These are phyloP conservation scores for Castanea mollissima DNA, from an alignment of 306 rosid species.

Conservation along the genomic window DNA sequence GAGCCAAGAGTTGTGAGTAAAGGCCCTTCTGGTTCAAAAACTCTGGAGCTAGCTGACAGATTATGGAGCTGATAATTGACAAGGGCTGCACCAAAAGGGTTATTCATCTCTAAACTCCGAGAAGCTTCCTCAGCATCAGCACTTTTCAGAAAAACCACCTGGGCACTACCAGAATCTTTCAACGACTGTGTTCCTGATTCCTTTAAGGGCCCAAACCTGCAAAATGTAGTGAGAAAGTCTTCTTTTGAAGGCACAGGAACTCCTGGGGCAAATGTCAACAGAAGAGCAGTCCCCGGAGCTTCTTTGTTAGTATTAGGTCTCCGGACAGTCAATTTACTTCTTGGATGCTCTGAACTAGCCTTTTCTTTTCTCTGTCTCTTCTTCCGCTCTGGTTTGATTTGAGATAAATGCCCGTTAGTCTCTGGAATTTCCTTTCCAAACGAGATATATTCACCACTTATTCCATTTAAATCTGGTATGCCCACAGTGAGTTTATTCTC, in stretches of 20 bases:
- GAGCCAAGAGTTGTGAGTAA: conserved; percentile 4
- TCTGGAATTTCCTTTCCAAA: conserved; percentile 30
- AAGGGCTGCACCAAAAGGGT: conserved; percentile 52
- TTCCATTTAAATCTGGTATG: conserved; percentile 75
- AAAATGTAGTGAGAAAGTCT: conserved; percentile 56
- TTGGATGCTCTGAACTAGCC: conserved; percentile 22
- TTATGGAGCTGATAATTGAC: conserved; percentile 48
- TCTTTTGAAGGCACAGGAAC: conserved; percentile 61
- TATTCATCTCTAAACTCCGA: conserved; percentile 50
- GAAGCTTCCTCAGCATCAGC: conserved; percentile 68
- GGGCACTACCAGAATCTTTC: conserved; percentile 45
- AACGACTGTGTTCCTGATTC: conserved; percentile 54
- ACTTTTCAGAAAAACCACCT: conserved; percentile 52
- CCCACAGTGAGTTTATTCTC: conserved; percentile 16
- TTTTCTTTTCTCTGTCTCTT: conserved; percentile 39
- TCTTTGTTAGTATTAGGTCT: conserved; percentile 37
- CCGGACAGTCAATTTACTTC: conserved; percentile 21
- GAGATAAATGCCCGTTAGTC: conserved; percentile 30
- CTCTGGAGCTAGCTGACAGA: conserved; percentile 32
- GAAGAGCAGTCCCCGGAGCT: conserved; percentile 50
- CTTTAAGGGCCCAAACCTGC: conserved; percentile 73
- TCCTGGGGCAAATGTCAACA: conserved; percentile 61
- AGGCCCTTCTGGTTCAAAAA: conserved; percentile 10
- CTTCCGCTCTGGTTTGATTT: conserved; percentile 33
- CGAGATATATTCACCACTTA: conserved; percentile 34